Conservation (phyloP, 352 stramenopile genomes). For the Phytophthora colocasiae region DNA sequence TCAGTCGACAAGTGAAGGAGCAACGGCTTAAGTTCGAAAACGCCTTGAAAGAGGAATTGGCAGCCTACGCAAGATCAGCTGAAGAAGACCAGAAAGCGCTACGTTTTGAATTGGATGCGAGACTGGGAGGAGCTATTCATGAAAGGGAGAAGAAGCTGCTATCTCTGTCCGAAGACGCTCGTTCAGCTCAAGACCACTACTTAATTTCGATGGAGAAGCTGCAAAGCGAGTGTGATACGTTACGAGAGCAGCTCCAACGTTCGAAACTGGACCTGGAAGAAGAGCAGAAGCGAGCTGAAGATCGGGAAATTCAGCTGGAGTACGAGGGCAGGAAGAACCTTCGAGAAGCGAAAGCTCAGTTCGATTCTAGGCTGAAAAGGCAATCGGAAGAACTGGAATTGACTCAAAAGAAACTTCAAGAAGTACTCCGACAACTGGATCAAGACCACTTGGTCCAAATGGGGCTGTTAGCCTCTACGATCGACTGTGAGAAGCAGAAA, state of each 20-base stretch:
- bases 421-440: constrained; percentile 64
- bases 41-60: constrained; percentile 39
- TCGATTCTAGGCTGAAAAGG: constrained; percentile 20
- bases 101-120: constrained; percentile 38
- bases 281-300: constrained; percentile 42
- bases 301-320: constrained; percentile 45
- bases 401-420: constrained; percentile 47
- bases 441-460: constrained; percentile 76
- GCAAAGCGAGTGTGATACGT: constrained; percentile 48
- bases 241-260: constrained; percentile 40
- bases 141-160: constrained; percentile 44
- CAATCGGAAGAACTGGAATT: constrained; percentile 45
- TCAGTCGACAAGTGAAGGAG: constrained; percentile 57
- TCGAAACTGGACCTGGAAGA: constrained; percentile 47
- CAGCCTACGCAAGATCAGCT: constrained; percentile 15
- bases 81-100: constrained; percentile 42
- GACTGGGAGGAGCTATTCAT: constrained; percentile 28
- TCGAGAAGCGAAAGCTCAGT: constrained; percentile 15
- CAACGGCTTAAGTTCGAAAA: constrained; percentile 54
- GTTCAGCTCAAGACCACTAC: constrained; percentile 64
- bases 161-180: constrained; percentile 47
- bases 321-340: constrained; percentile 26
- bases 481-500: constrained; percentile 59
- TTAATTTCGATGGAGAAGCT: constrained; percentile 54
- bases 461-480: constrained; percentile 45